Evolutionary conservation across 768 basidiomycete genomes (phyloP).

Genomic region (Leucosporidium scottii): DNA sequence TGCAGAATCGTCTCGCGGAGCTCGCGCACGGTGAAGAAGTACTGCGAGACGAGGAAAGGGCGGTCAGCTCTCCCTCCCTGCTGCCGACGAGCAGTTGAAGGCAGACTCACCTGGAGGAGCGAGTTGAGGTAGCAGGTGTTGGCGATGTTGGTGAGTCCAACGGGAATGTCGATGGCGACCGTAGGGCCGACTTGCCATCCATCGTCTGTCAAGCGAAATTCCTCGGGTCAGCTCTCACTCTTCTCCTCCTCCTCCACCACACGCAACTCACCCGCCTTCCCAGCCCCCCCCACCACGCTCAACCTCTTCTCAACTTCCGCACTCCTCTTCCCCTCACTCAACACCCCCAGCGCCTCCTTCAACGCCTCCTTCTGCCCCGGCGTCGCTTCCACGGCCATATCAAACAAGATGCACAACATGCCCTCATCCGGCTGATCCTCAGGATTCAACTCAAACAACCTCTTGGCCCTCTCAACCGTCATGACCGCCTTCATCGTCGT

Average conservation of each 20-base stretch:
- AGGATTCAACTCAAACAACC: conserved; percentile 55
- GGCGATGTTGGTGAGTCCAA: conserved; percentile 49
- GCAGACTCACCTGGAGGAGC: conserved; percentile 68
- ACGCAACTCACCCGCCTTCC: conserved; percentile 4
- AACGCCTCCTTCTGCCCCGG: conserved; percentile 39
- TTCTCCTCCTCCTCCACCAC: not conserved
- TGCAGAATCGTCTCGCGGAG: conserved; percentile 65
- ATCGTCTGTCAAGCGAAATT: conserved; percentile 30
- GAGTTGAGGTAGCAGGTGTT: conserved; percentile 98
- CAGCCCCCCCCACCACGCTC: conserved; percentile 52
- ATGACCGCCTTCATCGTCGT: not conserved
- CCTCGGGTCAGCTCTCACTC: conserved; percentile 45
- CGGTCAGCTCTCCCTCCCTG: not conserved
- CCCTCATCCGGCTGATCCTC: conserved; percentile 60
- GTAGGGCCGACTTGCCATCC: conserved; percentile 2
- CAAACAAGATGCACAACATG: conserved; percentile 46
- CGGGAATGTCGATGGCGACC: conserved; percentile 60
- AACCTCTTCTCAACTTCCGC: conserved; percentile 55
- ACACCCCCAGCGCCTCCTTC: conserved; percentile 52
- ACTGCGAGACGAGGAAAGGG: conserved; percentile 50
- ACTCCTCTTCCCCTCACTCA: conserved; percentile 64
- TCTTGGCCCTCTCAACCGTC: conserved; percentile 20
- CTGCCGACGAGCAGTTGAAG: not conserved
- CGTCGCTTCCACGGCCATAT: not conserved
- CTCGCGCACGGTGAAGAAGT: conserved; percentile 92